Percentiles rank a stretch among this genome's conserved stretches.
These are phyloP conservation scores for Emergomyces pasteurianus DNA, from an alignment of 2,329 filamentous ascomycete species.

Conservation along the genomic window DNA sequence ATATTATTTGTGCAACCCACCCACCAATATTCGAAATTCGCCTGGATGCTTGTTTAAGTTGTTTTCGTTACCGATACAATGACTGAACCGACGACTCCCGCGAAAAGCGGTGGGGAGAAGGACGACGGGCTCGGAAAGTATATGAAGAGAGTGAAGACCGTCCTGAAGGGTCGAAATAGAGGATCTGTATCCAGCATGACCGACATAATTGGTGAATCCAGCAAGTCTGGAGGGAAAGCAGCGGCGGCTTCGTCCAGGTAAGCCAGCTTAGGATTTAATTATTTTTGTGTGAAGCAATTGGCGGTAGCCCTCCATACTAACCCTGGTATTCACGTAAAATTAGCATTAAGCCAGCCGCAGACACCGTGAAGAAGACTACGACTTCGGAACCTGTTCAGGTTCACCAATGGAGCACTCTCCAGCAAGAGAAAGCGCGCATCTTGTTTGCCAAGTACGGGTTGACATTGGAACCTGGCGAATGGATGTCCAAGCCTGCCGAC, in stretches of 20 bases:
- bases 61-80: slow-evolving; percentile 2
- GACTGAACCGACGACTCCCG: slow-evolving; percentile 7
- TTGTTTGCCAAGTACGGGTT: slow-evolving; percentile 38
- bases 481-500: slow-evolving; percentile 22
- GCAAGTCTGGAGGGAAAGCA: slow-evolving; percentile 13
- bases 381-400: slow-evolving; percentile 11
- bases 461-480: slow-evolving; percentile 31
- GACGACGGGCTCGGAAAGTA: slow-evolving; percentile 27
- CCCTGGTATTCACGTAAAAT: neutral
- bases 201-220: slow-evolving; percentile 11
- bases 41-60: neutral
- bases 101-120: slow-evolving; percentile 8
- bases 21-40: neutral
- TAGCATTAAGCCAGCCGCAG: slow-evolving; percentile 7
- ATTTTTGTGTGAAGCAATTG: too few relatives aligned
- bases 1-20: neutral
- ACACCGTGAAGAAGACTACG: neutral
- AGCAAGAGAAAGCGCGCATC: slow-evolving; percentile 32
- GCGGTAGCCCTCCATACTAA: neutral
- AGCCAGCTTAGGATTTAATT: too few relatives aligned
- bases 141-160: slow-evolving; percentile 29
- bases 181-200: slow-evolving; percentile 15
- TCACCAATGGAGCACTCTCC: slow-evolving; percentile 25
- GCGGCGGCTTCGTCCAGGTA: slow-evolving; percentile 5
- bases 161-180: slow-evolving; percentile 22